A percentile compares a stretch with the other conserved stretches of the same genome.
Conservation (phyloP, 2,329 filamentous ascomycete species). For the Fusarium illudens region DNA sequence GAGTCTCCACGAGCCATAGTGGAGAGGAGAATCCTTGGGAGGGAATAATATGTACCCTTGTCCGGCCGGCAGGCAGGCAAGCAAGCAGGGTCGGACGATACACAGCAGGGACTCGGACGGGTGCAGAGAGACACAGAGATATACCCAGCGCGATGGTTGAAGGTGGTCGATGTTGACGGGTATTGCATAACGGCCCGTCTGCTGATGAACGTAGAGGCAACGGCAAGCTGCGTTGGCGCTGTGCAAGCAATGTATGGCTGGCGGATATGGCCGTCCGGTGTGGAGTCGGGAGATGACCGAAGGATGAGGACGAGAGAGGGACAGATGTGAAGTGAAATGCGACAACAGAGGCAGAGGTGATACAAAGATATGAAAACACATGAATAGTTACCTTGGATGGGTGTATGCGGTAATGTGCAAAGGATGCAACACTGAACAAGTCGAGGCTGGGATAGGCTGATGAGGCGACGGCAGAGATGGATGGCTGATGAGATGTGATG, state of each 20-base stretch:
- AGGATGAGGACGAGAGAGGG: background rate
- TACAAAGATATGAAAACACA: background rate
- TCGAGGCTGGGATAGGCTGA: background rate
- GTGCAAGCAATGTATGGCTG: background rate
- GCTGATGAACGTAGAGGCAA: background rate
- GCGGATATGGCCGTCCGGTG: background rate
- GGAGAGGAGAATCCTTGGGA: conserved; percentile 16
- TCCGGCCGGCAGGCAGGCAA: conserved; percentile 1
- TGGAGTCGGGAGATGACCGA: conserved; percentile 4
- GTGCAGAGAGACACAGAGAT: conserved; percentile 3
- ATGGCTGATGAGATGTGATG: conserved; percentile 3
- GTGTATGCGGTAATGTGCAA: background rate
- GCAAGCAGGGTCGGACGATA: conserved; percentile 24
- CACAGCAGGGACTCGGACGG: conserved; percentile 14
- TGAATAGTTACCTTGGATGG: background rate
- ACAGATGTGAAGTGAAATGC: background rate
- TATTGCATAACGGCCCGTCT: background rate
- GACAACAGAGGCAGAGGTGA: background rate
- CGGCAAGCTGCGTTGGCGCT: background rate
- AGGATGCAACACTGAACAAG: background rate
- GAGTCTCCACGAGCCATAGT: conserved; percentile 20
- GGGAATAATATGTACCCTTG: conserved; percentile 16
- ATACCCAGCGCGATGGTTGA: background rate
- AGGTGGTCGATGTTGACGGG: background rate
- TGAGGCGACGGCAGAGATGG: background rate